These are phyloP conservation scores for Naegleria gruberi DNA, from an alignment of 208 protist genomes.

Conservation along the genomic window DNA sequence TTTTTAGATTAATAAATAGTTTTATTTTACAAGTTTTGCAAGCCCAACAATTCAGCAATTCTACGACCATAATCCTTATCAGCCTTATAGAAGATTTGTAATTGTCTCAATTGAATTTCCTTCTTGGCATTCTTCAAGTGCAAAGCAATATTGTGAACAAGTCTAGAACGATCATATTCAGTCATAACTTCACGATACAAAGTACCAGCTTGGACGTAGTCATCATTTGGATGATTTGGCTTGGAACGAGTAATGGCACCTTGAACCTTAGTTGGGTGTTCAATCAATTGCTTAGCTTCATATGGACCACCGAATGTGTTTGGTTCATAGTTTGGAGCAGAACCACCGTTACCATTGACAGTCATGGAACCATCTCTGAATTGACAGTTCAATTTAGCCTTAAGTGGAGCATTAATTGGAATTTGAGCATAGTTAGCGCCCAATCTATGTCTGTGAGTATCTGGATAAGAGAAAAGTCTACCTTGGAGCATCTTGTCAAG, in stretches of 20 bases:
- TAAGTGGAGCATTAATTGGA: constrained; percentile 52
- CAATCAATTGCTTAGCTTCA: not conserved
- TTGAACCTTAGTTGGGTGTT: not conserved
- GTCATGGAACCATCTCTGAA: constrained; percentile 47
- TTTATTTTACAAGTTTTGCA: not conserved
- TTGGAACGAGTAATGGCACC: not conserved
- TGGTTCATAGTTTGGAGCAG: constrained; percentile 51
- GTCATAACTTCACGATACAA: constrained; percentile 34
- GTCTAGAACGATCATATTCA: constrained; percentile 28
- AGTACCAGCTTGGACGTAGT: constrained; percentile 32
- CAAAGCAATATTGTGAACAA: constrained; percentile 41
- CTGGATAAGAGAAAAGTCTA: constrained; percentile 58
- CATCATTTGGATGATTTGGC: constrained; percentile 33
- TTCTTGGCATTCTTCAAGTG: constrained; percentile 35
- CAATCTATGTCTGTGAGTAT: constrained; percentile 62
- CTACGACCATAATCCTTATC: constrained; percentile 41
- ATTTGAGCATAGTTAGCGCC: constrained; percentile 57
- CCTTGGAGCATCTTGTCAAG: constrained; percentile 61
- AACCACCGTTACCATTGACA: constrained; percentile 40
- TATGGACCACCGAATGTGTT: constrained; percentile 41
- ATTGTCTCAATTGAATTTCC: constrained; percentile 32
- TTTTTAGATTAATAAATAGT: no score
- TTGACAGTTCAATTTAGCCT: constrained; percentile 35
- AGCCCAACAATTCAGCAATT: constrained; percentile 20
- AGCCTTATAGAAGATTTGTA: constrained; percentile 36